Percentiles rank a stretch among this genome's conserved stretches.
phyloP scores from a whole-genome alignment of 768 basidiomycete species.

The Lentinus tigrinus region DNA sequence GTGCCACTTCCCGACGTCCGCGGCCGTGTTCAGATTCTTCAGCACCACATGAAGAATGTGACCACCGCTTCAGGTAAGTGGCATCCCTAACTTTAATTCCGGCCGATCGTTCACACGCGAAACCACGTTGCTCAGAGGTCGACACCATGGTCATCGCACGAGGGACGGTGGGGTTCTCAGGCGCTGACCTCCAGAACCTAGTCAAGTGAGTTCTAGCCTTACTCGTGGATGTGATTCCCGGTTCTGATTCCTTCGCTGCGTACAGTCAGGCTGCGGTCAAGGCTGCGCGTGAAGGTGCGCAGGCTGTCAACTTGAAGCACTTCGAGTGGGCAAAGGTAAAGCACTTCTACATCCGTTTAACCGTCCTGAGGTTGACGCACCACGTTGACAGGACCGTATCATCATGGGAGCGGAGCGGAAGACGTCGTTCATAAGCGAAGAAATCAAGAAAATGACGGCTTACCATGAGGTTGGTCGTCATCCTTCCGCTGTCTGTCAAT shows the following conservation, averaged over 20 bases:
- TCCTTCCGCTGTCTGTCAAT: not conserved
- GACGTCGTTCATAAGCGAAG: constrained; percentile 84
- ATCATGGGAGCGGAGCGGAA: constrained; percentile 96
- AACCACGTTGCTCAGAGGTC: constrained; percentile 49
- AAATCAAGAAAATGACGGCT: constrained; percentile 86
- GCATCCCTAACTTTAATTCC: not conserved
- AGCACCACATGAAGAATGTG: constrained; percentile 87
- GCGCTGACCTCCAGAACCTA: constrained; percentile 95
- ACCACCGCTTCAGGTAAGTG: constrained; percentile 53
- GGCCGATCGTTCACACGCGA: constrained; percentile 7
- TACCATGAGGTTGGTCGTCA: constrained; percentile 84
- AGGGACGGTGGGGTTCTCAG: constrained; percentile 94
- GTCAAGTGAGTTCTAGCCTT: constrained; percentile 68
- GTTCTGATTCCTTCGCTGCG: not conserved
- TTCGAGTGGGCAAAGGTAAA: constrained; percentile 97
- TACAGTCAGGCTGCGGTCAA: constrained; percentile 87
- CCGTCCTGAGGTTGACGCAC: not conserved
- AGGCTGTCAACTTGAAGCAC: constrained; percentile 71
- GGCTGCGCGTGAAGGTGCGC: constrained; percentile 81
- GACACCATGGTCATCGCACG: constrained; percentile 88
- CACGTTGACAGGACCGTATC: constrained; percentile 70
- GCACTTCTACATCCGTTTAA: not conserved
- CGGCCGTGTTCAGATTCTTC: constrained; percentile 89
- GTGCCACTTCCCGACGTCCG: constrained; percentile 95
- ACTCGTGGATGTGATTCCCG: not conserved